Evolutionary conservation across 2,329 filamentous ascomycete species (phyloP).

Genomic region (Acrocalymma vagum): DNA sequence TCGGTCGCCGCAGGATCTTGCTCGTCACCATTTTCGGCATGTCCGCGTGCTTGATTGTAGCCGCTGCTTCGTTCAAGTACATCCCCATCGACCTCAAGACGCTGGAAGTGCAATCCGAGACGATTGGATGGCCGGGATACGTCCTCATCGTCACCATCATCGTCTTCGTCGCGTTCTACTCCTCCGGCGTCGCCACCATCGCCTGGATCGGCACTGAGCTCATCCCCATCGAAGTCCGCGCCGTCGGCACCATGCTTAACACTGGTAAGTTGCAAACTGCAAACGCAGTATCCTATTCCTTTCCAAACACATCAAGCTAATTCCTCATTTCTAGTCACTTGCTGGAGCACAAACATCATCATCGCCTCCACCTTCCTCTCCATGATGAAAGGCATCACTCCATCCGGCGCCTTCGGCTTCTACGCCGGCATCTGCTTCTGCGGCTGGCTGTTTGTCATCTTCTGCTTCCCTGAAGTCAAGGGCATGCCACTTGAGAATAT

Average conservation of each 20-base stretch:
- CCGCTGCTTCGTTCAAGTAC: slow-evolving; percentile 76
- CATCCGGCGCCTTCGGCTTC: slow-evolving; percentile 49
- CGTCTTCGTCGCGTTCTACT: slow-evolving; percentile 46
- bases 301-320: no score
- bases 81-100: slow-evolving; percentile 59
- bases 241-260: slow-evolving; percentile 48
- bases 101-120: slow-evolving; percentile 38
- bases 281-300: no score
- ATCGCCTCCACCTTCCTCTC: slow-evolving; percentile 49
- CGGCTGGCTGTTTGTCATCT: slow-evolving; percentile 45
- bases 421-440: slow-evolving; percentile 47
- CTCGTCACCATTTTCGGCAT: slow-evolving; percentile 66
- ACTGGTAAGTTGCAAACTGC: no score
- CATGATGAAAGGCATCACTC: slow-evolving; percentile 51
- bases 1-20: slow-evolving; percentile 77
- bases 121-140: slow-evolving; percentile 43
- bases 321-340: no score
- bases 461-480: slow-evolving; percentile 48
- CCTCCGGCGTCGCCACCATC: slow-evolving; percentile 42
- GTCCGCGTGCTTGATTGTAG: slow-evolving; percentile 73
- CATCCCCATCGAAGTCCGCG: slow-evolving; percentile 47
- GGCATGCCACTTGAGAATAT: slow-evolving; percentile 48
- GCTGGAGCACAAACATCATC: slow-evolving; percentile 46
- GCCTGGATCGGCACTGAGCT: slow-evolving; percentile 49
- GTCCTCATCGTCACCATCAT: slow-evolving; percentile 49